Base-by-base conservation (phyloP, 75 land plant genomes). In the Selaginella moellendorffii region DNA sequence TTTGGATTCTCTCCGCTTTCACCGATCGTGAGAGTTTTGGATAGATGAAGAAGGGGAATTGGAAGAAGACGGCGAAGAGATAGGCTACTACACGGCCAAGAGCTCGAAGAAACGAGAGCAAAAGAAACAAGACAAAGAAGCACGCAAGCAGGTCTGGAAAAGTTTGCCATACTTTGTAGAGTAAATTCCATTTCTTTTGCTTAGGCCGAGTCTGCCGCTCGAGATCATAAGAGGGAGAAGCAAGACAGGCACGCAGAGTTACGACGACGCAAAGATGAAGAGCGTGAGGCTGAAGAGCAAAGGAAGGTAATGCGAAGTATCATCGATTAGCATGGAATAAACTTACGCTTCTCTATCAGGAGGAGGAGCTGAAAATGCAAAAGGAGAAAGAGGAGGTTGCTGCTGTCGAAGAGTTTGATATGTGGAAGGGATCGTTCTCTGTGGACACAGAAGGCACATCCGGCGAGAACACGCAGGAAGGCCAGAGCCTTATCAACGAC, bases 381-480 rank as follows among this genome's bases (percentile, higher is more conserved):
- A 77, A 80, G 66, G 87, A 76, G n/a, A 86, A 79, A 79, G 91
- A 95, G 71, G 99, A 95, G 59, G 91, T 79, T 74, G 90, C 83
- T 70, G 88, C 85, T 60, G 80, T 79, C 54, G 76, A 82, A 31
- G 99, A 95, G 59, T 90, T 95, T 72, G 91, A 95, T 26, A 82
- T 80, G 65, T 95, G 99, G 99, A 95, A 95, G 78, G 85, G 77
- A 27, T 90, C 80, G 29, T 89, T 95, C 69, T 80, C 85, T 26
- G 82, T 95, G 67, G 91, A 95, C 71, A 85, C 80, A 59, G 91
- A 95, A 81, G 99, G 99, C 14, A 90, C 84, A 2, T n/a, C 69
- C 79, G 83, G 76, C 67, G 96, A 85, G 54, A 64, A 76, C 28
- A 82, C 83, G 72, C 84, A 86, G 70, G 90, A 79, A 66, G 66